Conservation (phyloP, 164 flowering plant species). For the Malania oleifera region DNA sequence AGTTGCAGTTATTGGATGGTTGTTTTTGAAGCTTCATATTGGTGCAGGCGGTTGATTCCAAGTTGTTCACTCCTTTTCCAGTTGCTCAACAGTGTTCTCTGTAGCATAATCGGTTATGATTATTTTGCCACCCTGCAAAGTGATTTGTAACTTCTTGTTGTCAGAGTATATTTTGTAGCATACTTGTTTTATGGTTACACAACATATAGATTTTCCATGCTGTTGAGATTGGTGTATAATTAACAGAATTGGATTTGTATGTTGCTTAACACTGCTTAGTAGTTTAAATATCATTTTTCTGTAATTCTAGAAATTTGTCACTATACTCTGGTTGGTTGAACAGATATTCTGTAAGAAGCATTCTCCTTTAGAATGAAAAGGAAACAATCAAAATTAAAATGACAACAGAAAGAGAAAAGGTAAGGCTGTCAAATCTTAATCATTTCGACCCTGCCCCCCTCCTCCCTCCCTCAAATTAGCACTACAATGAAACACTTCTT, state of each 20-base stretch:
- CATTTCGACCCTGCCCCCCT: no score
- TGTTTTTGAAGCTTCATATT: constrained; percentile 1
- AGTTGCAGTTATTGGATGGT: not conserved
- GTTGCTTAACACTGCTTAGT: not conserved
- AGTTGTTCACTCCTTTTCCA: constrained; percentile 9
- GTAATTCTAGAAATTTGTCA: not conserved
- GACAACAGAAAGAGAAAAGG: no score
- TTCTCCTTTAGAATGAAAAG: no score
- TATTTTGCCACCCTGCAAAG: not conserved
- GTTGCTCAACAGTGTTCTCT: constrained; percentile 7
- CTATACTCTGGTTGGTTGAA: no score
- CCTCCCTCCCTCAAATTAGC: no score
- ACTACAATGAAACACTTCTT: no score
- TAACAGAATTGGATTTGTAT: not conserved
- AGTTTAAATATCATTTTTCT: not conserved
- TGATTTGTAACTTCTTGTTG: not conserved
- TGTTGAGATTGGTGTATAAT: not conserved
- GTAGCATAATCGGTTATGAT: not conserved
- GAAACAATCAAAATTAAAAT: no score
- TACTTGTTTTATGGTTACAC: constrained; percentile 4
- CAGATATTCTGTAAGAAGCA: no score
- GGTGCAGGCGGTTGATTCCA: not conserved
- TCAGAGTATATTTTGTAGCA: constrained; percentile 11
- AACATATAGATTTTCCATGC: not conserved
- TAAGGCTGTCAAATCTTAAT: no score